A percentile compares a stretch with the other conserved stretches of the same genome.
These are phyloP conservation scores for Aegilops tauschii DNA, from an alignment of 176 grass and related monocot species.

Conservation along the genomic window DNA sequence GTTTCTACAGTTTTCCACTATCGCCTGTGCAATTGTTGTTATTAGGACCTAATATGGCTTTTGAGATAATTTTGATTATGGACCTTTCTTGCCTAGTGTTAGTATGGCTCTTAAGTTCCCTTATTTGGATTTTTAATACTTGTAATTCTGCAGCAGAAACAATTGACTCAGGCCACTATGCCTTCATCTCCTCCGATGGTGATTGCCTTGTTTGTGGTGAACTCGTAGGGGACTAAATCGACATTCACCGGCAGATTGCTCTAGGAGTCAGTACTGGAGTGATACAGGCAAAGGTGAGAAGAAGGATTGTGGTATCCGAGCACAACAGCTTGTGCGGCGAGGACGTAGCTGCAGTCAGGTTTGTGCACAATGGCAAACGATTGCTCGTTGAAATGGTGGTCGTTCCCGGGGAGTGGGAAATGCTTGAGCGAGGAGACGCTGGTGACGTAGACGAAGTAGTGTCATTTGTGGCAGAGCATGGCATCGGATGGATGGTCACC, in stretches of 20 bases:
- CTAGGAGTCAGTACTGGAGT: neutral
- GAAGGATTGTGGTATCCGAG: neutral
- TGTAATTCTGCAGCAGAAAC: too few species aligned
- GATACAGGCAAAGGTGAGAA: neutral
- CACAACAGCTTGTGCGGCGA: neutral
- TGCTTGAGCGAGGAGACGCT: neutral
- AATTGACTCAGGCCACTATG: neutral
- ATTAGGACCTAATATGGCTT: too few species aligned
- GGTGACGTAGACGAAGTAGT: neutral
- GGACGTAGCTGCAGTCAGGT: neutral
- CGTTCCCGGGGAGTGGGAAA: neutral
- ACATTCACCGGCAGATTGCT: neutral
- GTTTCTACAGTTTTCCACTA: too few species aligned
- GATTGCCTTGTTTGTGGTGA: neutral
- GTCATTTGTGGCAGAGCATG: neutral
- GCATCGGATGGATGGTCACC: neutral
- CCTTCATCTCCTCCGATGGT: neutral
- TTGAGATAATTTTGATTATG: too few species aligned
- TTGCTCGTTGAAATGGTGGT: neutral
- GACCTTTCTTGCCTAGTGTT: too few species aligned
- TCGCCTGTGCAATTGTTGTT: too few species aligned
- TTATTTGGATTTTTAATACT: too few species aligned
- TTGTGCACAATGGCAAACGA: neutral
- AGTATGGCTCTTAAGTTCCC: too few species aligned
- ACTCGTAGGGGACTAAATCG: neutral